Evolutionary conservation across 2,329 filamentous ascomycete genomes (phyloP).

Genomic region (Fusarium subtropicale): DNA sequence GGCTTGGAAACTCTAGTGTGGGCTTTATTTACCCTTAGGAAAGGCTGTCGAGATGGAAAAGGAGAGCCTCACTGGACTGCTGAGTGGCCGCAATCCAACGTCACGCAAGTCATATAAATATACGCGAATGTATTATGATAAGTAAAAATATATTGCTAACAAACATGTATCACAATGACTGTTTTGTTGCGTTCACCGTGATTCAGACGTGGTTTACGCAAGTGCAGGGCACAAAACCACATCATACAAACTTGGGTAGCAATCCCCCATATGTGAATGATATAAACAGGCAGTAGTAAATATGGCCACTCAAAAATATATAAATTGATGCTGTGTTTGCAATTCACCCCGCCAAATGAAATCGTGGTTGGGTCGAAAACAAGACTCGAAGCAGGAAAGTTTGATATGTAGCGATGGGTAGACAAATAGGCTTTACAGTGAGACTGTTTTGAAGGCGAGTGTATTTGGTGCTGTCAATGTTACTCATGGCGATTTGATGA

Average conservation of each 20-base stretch:
- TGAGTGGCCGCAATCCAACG: background rate
- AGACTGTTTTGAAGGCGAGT: too few species aligned
- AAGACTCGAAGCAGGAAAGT: too few species aligned
- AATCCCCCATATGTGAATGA: background rate
- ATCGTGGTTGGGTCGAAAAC: background rate
- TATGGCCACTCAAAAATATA: background rate
- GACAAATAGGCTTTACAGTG: too few species aligned
- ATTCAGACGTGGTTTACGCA: background rate
- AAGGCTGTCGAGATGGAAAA: background rate
- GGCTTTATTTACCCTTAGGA: background rate
- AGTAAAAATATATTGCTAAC: background rate
- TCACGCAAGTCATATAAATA: background rate
- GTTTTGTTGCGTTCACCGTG: background rate
- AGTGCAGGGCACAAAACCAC: background rate
- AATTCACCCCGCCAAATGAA: background rate
- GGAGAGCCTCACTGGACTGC: background rate
- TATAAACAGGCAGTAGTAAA: background rate
- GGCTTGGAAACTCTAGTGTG: background rate
- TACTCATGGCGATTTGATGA: too few species aligned
- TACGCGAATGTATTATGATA: background rate
- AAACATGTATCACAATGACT: background rate
- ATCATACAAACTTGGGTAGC: background rate
- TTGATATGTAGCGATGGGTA: too few species aligned
- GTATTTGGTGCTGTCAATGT: too few species aligned
- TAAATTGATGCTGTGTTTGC: background rate